A percentile compares a stretch with the other conserved stretches of the same genome.
Conservation (phyloP, 2,329 filamentous ascomycete genomes). For the Cordyceps cicadae region DNA sequence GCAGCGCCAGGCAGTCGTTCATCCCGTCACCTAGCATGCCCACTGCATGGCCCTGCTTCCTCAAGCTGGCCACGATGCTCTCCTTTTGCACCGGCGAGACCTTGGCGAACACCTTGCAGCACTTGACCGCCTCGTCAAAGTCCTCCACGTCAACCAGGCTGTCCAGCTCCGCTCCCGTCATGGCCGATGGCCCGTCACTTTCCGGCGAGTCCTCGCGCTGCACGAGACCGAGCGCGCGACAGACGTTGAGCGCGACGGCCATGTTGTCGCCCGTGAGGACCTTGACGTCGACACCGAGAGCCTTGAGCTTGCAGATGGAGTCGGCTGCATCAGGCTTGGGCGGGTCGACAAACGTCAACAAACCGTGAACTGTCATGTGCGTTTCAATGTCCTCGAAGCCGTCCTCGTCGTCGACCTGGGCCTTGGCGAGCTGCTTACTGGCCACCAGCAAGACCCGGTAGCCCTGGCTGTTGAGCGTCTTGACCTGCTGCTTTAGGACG, state of each 20-base stretch:
- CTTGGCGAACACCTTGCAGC: slow-evolving; percentile 23
- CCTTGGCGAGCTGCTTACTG: slow-evolving; percentile 14
- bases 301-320: slow-evolving; percentile 18
- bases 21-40: slow-evolving; percentile 24
- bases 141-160: slow-evolving; percentile 14
- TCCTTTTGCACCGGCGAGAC: slow-evolving; percentile 21
- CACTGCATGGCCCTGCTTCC: slow-evolving; percentile 19
- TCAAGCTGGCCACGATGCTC: slow-evolving; percentile 18
- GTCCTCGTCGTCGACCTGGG: slow-evolving; percentile 16
- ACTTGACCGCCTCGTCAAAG: slow-evolving; percentile 18
- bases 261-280: slow-evolving; percentile 22
- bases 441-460: slow-evolving; percentile 20
- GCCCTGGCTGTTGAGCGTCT: slow-evolving; percentile 15
- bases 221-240: slow-evolving; percentile 18
- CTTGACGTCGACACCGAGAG: slow-evolving; percentile 21
- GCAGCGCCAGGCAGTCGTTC: slow-evolving; percentile 23
- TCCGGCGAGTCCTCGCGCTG: slow-evolving; percentile 13
- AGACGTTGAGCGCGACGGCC: slow-evolving; percentile 22
- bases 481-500: slow-evolving; percentile 13
- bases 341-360: slow-evolving; percentile 22
- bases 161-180: slow-evolving; percentile 19
- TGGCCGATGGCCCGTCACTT: slow-evolving; percentile 17
- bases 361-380: slow-evolving; percentile 20
- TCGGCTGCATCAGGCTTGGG: slow-evolving; percentile 22
- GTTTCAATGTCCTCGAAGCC: slow-evolving; percentile 17